Evolutionary conservation across 73 alveolate species (phyloP).

Genomic region (Paramecium tetraurelia): DNA sequence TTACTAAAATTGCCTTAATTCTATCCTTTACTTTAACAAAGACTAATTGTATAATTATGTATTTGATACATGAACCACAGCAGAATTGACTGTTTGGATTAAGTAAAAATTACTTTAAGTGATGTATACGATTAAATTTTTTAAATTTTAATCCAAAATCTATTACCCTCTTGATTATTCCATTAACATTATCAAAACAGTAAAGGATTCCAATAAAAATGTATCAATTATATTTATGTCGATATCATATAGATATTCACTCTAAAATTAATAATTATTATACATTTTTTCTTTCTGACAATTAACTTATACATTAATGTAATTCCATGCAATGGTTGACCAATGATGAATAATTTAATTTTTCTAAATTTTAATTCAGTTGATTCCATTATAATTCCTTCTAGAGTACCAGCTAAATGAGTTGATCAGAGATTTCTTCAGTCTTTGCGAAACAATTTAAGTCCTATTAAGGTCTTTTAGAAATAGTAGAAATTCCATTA

Average conservation of each 20-base stretch:
- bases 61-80: background rate
- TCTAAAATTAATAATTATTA: background rate
- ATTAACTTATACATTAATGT: background rate
- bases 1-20: background rate
- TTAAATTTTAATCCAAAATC: background rate
- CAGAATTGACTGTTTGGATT: background rate
- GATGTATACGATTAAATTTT: background rate
- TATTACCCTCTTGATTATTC: background rate
- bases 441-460: background rate
- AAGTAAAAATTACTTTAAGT: background rate
- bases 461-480: background rate
- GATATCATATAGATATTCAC: constrained; percentile 8
- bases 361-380: background rate
- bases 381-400: constrained; percentile 31
- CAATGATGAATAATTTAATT: background rate
- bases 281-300: constrained; percentile 2
- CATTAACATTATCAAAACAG: background rate
- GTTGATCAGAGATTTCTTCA: background rate
- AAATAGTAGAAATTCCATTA: background rate
- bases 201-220: background rate
- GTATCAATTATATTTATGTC: background rate
- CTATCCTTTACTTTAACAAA: constrained; percentile 1
- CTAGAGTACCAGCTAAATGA: background rate
- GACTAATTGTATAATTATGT: background rate
- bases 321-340: background rate